Conservation (phyloP, 371 early-diverging fungal genomes). For the Paraphysoderma sedebokerense region DNA sequence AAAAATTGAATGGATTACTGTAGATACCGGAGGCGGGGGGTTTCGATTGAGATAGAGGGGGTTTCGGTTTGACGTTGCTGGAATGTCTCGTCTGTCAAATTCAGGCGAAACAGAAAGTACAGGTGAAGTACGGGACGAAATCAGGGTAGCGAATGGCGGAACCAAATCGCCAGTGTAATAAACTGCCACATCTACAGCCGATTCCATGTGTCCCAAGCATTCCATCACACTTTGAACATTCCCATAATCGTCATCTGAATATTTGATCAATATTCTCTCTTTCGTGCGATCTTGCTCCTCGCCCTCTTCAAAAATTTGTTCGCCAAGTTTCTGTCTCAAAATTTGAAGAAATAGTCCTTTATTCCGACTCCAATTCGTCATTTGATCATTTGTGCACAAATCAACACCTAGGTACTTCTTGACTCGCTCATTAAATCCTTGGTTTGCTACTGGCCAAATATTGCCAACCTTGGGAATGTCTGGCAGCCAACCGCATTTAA, state of each 20-base stretch:
- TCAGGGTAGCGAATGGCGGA: background rate
- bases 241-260: background rate
- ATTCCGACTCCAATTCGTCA: too few species aligned
- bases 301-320: background rate
- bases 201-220: too few species aligned
- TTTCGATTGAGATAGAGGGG: too few species aligned
- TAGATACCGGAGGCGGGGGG: background rate
- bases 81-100: background rate
- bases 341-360: too few species aligned
- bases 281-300: background rate
- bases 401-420: background rate
- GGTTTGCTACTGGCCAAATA: background rate
- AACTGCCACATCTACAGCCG: too few species aligned
- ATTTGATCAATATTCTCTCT: background rate
- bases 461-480: background rate
- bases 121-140: background rate
- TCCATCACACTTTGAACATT: too few species aligned
- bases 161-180: background rate
- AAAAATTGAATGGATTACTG: background rate
- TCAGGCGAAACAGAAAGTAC: background rate
- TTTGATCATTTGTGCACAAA: too few species aligned
- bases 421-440: background rate
- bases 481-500: background rate
- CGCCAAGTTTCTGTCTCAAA: background rate
- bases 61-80: too few species aligned